phyloP scores from a whole-genome alignment of 2,329 filamentous ascomycete genomes.

The Zasmidium citrigriseum region DNA sequence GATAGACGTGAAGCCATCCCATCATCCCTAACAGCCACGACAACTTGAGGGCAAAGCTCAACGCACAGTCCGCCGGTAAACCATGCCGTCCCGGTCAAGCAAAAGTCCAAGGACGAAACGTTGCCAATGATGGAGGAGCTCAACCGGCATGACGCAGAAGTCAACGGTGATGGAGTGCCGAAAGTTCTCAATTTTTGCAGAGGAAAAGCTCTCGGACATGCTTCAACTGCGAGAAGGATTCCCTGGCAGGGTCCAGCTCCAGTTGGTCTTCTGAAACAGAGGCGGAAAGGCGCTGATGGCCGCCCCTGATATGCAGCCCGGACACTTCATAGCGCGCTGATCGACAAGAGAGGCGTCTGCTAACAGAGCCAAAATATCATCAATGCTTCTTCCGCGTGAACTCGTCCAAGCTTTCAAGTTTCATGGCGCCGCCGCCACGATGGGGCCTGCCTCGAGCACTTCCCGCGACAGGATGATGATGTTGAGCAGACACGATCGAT shows the following conservation, averaged over 20 bases:
- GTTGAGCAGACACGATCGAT: too few relatives aligned
- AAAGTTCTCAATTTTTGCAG: not conserved
- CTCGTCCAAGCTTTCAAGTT: not conserved
- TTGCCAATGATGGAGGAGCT: not conserved
- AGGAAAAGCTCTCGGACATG: not conserved
- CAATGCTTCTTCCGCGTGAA: not conserved
- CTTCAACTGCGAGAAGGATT: not conserved
- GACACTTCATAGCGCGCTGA: not conserved
- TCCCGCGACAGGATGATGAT: too few relatives aligned
- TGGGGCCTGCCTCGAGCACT: not conserved
- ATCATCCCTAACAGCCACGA: not conserved
- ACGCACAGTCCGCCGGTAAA: not conserved
- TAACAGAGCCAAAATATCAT: not conserved
- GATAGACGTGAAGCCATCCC: not conserved
- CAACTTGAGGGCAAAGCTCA: not conserved
- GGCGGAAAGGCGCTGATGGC: not conserved
- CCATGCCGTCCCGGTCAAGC: not conserved
- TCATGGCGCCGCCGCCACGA: too few relatives aligned
- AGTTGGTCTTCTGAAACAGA: not conserved
- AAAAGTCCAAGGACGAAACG: not conserved
- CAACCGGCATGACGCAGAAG: not conserved
- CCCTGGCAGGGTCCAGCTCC: not conserved
- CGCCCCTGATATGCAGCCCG: not conserved
- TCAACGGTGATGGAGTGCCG: not conserved
- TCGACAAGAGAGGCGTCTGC: not conserved